phyloP scores from a whole-genome alignment of 495 filamentous ascomycete genomes.

The Viridothelium virens region DNA sequence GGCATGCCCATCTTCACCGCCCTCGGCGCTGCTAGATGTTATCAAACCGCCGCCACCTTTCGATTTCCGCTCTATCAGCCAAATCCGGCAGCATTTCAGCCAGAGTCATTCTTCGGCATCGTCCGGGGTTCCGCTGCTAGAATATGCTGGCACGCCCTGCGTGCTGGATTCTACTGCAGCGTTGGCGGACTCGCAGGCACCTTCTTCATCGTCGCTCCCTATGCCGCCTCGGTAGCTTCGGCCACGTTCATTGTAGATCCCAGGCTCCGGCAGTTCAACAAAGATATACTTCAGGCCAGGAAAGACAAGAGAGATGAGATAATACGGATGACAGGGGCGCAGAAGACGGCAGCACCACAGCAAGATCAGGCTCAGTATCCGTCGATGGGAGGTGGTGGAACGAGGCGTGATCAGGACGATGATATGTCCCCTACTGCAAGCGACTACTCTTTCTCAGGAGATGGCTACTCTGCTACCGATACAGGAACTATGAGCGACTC shows the following conservation, averaged over 20 bases:
- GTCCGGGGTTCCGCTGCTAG: constrained; percentile 23
- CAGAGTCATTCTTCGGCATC: constrained; percentile 17
- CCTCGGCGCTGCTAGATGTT: constrained; percentile 12
- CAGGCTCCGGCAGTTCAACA: constrained; percentile 24
- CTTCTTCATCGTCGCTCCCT: constrained; percentile 20
- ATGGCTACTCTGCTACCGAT: neutral
- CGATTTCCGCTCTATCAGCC: constrained; percentile 27
- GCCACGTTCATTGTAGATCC: constrained; percentile 22
- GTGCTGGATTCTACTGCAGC: constrained; percentile 14
- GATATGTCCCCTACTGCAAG: constrained; percentile 24
- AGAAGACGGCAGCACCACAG: neutral
- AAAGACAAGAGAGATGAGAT: neutral
- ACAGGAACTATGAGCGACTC: neutral
- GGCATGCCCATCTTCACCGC: constrained; percentile 20
- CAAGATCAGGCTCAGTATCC: neutral
- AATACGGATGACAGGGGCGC: neutral
- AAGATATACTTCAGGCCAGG: constrained; percentile 9
- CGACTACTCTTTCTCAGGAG: constrained; percentile 10
- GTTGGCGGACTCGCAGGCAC: neutral
- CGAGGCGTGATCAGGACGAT: neutral
- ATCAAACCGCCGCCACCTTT: constrained; percentile 14
- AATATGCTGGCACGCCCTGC: constrained; percentile 19
- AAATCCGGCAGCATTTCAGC: constrained; percentile 17
- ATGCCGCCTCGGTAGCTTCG: constrained; percentile 12
- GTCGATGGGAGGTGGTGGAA: neutral